Conservation (phyloP, 2,329 filamentous ascomycete genomes). For the Exophiala sp. region DNA sequence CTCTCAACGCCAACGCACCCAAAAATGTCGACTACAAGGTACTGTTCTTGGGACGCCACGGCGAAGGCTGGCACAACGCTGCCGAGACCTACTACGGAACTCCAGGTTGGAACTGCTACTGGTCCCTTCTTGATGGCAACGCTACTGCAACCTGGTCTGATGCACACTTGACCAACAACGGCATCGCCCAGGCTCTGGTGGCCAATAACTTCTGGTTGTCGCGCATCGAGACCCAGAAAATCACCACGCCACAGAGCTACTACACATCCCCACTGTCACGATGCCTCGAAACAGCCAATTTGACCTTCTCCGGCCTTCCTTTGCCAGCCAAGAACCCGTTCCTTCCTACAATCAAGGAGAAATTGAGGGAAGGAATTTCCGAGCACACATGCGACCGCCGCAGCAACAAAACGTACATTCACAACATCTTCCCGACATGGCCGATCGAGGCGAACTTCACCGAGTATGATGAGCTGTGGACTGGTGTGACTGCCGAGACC, state of each 20-base stretch:
- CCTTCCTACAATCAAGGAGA: constrained; percentile 56
- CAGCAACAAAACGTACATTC: constrained; percentile 48
- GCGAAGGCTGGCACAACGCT: constrained; percentile 60
- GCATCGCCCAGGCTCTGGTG: constrained; percentile 50
- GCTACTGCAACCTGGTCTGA: constrained; percentile 55
- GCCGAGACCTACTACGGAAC: constrained; percentile 58
- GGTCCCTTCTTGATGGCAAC: constrained; percentile 58
- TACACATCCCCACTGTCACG: constrained; percentile 57
- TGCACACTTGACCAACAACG: constrained; percentile 53
- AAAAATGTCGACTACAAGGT: constrained; percentile 49
- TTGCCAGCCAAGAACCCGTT: constrained; percentile 49
- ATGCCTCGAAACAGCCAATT: constrained; percentile 55
- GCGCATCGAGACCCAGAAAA: constrained; percentile 45
- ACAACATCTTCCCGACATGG: constrained; percentile 48
- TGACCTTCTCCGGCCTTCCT: constrained; percentile 50
- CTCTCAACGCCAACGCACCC: constrained; percentile 42
- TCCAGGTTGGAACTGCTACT: constrained; percentile 60
- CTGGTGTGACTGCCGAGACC: constrained; percentile 47
- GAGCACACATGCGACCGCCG: constrained; percentile 61
- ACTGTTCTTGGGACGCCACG: constrained; percentile 59
- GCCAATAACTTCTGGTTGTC: constrained; percentile 49
- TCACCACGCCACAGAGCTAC: constrained; percentile 54
- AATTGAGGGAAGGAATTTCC: constrained; percentile 57
- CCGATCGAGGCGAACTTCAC: constrained; percentile 52
- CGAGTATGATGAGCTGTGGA: constrained; percentile 55